Base-by-base conservation (phyloP, 2,329 filamentous ascomycete species). In the Clarireedia sp. region DNA sequence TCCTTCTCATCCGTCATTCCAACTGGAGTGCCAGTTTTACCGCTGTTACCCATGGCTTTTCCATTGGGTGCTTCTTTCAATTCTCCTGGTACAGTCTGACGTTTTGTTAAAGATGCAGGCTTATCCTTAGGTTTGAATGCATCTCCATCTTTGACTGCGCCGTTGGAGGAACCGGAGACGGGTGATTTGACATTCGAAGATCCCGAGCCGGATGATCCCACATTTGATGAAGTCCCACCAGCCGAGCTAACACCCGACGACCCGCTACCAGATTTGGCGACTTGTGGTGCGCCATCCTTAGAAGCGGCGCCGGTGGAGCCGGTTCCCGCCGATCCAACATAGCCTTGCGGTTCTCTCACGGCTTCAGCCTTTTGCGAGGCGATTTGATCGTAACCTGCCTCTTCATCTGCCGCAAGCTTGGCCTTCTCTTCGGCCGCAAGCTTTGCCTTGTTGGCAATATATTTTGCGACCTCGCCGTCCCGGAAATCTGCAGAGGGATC, bases 391-490 rank as follows among this genome's bases (percentile, higher is more conserved):
- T 41, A 41, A 19, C 14, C 51, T 5, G 40, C 40, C 33, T 38
- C 7, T 17, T 17, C 10, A 16, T 12, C 51, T 7, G 49, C 29
- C 23, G 47, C 44, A 21, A 38, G 26, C 26, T 51, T 51, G 17
- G 54, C 57, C 45, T 49, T 23, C 4, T 41, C 70, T 24, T 66
- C 65, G 54, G 52, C 54, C 16, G 77, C 71, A 59, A 71, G 70
- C 41, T 72, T 66, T 52, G 54, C 59, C 52, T 75, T 73, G 65
- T 71, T 62, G 19, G 62, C 60, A 8, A 66, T 59, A 33, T 73
- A 83, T 3, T 72, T 66, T 21, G 64, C 67, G 44, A 80, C 64
- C 61, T 76, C 66, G 37, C 69, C 57, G 1, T 75, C 71, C 40
- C 80, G 73, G 60, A 67, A 74, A 1, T 66, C 67, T 10, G 68